Base-by-base conservation (phyloP, 257 asterid genomes). In the Scutellaria minor region DNA sequence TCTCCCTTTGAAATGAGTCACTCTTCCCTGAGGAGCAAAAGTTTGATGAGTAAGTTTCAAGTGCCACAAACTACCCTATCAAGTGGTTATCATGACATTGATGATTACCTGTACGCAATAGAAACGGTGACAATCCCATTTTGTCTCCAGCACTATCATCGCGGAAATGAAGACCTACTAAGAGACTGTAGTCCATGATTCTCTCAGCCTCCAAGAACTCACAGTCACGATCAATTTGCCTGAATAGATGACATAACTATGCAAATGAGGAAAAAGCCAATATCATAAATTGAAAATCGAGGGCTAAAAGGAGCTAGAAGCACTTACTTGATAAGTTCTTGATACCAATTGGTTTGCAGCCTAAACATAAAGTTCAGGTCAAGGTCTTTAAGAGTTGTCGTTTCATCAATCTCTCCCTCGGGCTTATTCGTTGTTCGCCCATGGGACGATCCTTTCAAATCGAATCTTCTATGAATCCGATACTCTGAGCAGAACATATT, bases 131-230 rank as follows among this genome's bases (percentile, higher is more conserved):
- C 60, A 85, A 69, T 1, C 88, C 93, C 55, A 87, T 81, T 72
- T 81, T 83, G 76, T 83, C 88, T 11, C 78, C 73, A 63, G 83
- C 70, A 72, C 80, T 85, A 72, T 74, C 84, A 76, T 87, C 88
- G 55, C 92, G 93, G 72, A 90, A 88, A 81, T 90, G 97, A 77
- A 90, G 84, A 51, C 97, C 97, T 31, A 88, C 86, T 72, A 90
- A 81, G 72, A 90, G 96, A 85, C 97, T 90, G 73, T 90, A 90
- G 81, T 90, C 97, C 97, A 90, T 90, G 27, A 90, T 90, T 61
- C 87, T 78, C 80, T 88, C 97, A 2, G 90, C 87, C 84, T 90
- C 96, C 85, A 90, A 79, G 83, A 90, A 90, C 68, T 87, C 91
- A 74, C 97, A 90, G 46, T 90, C 97, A 54, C 80, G 86, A 71